Base-by-base conservation (phyloP, 2,329 filamentous ascomycete genomes). In the Xylariales sp. region DNA sequence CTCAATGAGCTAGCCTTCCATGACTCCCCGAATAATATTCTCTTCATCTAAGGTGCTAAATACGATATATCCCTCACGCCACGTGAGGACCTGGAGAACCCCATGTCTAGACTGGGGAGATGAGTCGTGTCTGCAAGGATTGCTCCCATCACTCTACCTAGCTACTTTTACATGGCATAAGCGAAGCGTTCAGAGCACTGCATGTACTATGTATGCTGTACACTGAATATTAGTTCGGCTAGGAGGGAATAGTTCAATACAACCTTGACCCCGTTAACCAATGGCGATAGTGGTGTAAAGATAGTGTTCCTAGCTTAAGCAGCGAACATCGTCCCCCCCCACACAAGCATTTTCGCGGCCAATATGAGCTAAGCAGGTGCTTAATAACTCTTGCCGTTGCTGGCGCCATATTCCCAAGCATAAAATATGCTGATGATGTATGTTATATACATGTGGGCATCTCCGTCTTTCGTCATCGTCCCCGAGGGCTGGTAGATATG, bases 41-140 rank as follows among this genome's bases (percentile, higher is more conserved):
- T 10, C 3, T 30, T 53, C 39, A 39, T 23, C 32, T 34, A 3
- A 32, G 6, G 14, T 50, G 14, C 30, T 10, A 48, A 18, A 23
- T 10, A 18, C 50, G 7, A 53, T 18, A 53, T 34, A 36, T 39
- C 16, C 32, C n/a, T 36, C 7, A 36, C 23, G 50, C 50, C 50
- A 54, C 50, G 32, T 39, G 34, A 54, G 5, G 32, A 34, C 50
- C 50, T 54, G 30, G 50, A 54, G 50, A 54, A 54, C 50, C 50
- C 50, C 50, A 54, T 23, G 32, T 32, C 12, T 50, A 14, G 12
- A 5, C 48, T 23, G 45, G 45, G 45, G 45, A 50, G 32, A 50
- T 32, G 28, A 32, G 16, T 50, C 10, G 14, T 14, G 12, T 41
- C 4, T 41, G 12, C 39, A 41, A 41, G 39, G 39, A 41, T 41